These are phyloP conservation scores for Chaetomium olivaceum DNA, from an alignment of 2,329 filamentous ascomycete genomes.

Conservation along the genomic window DNA sequence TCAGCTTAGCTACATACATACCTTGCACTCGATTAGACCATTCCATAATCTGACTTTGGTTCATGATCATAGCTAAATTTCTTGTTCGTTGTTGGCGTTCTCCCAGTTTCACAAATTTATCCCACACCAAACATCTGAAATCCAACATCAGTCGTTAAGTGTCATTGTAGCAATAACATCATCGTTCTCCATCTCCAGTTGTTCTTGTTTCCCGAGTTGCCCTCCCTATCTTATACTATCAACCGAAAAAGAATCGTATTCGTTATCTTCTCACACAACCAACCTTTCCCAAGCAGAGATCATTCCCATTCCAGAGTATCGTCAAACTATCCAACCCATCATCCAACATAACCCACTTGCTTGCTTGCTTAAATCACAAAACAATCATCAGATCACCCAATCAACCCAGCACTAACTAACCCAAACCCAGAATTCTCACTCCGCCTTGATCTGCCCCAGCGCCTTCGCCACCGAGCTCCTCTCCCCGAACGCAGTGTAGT, in stretches of 20 bases:
- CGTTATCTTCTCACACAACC: background rate
- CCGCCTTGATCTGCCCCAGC: conserved; percentile 19
- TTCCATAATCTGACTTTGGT: no score
- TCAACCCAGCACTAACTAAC: background rate
- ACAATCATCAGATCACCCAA: background rate
- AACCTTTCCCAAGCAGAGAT: background rate
- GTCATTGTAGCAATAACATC: no score
- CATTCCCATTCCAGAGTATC: background rate
- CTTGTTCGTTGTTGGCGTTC: no score
- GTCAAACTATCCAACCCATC: background rate
- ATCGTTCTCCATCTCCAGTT: no score
- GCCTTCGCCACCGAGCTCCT: conserved; percentile 32
- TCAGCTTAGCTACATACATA: no score
- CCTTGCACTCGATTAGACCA: no score
- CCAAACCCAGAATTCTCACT: background rate
- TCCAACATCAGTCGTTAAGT: no score
- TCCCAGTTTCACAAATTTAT: no score
- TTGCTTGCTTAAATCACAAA: background rate
- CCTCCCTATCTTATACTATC: no score
- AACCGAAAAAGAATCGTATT: background rate
- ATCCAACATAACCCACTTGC: background rate
- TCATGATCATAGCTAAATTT: no score
- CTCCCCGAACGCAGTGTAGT: conserved; percentile 40
- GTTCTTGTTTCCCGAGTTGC: no score
- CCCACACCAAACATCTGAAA: no score